Conservation (phyloP, 306 rosid genomes). For the Quercus ilex region DNA sequence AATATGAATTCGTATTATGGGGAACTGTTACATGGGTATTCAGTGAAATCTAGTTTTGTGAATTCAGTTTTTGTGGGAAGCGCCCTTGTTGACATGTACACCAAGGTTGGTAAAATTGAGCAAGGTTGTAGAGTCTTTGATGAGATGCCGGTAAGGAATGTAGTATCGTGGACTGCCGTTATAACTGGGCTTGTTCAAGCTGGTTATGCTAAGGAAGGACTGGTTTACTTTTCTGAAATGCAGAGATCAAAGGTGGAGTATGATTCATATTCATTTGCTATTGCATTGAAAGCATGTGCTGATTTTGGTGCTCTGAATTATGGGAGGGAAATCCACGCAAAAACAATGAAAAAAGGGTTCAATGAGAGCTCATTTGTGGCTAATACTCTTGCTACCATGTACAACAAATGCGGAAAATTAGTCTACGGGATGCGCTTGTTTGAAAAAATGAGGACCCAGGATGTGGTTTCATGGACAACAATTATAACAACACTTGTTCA, state of each 20-base stretch:
- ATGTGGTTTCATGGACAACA: slow-evolving; percentile 86
- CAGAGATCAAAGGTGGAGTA: slow-evolving; percentile 63
- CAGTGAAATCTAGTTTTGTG: slow-evolving; percentile 54
- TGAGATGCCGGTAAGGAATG: slow-evolving; percentile 52
- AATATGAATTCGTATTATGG: slow-evolving; percentile 40
- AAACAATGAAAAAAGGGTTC: slow-evolving; percentile 63
- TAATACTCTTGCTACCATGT: slow-evolving; percentile 67
- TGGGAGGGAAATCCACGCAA: slow-evolving; percentile 65
- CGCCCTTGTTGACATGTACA: slow-evolving; percentile 66
- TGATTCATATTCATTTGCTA: slow-evolving; percentile 59
- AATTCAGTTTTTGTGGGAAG: slow-evolving; percentile 71
- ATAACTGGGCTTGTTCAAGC: slow-evolving; percentile 72
- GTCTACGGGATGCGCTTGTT: slow-evolving; percentile 57
- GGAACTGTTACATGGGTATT: slow-evolving; percentile 54
- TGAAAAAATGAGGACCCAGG: slow-evolving; percentile 47
- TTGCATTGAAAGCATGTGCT: slow-evolving; percentile 71
- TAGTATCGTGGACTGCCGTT: slow-evolving; percentile 69
- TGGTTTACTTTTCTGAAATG: slow-evolving; percentile 68
- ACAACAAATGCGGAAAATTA: slow-evolving; percentile 70
- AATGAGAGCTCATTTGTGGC: slow-evolving; percentile 58
- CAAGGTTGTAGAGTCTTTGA: slow-evolving; percentile 54
- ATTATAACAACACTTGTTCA: slow-evolving; percentile 49
- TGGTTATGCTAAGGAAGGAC: slow-evolving; percentile 46
- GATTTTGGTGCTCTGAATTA: slow-evolving; percentile 47
- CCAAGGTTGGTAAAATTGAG: slow-evolving; percentile 57